Base-by-base conservation (phyloP, 2,329 filamentous ascomycete species). In the Juglanconis oblonga region DNA sequence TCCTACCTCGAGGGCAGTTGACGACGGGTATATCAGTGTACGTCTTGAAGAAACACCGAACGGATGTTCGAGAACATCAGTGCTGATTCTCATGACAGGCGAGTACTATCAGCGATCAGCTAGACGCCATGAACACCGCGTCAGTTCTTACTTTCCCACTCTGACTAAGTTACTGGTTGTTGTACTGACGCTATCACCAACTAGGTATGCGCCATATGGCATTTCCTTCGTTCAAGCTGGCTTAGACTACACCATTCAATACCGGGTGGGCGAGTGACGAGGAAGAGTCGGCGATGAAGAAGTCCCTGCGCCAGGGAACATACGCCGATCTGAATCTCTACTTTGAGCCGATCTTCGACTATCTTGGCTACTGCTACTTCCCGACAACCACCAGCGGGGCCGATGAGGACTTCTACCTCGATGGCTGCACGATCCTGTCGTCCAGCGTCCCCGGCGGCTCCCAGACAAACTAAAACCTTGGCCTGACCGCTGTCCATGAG, bases 301-400 rank as follows among this genome's bases (percentile, higher is more conserved):
- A 67, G 29, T 65, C 74, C 33, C 74, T 81, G 49, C 76, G 77
- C 67, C 73, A 77, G 69, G 75, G 76, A 59, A 70, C 65, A 51
- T 77, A 77, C 67, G 56, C 67, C 10, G 69, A 75, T 62, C 74
- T 81, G 56, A 81, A 81, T 72, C 47, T 81, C 48, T 81, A 81
- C 74, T 78, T 79, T 70, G 69, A 76, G 55, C 67, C 67, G 24
- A 62, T 67, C 50, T 68, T 79, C 49, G 71, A 68, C 54, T 68
- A 74, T 51, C 71, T 80, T 8, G 77, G 79, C 11, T 78, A 79
- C 71, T 79, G 76, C 72, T 79, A 78, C 71, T 79, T 78, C 72
- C 79, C 78, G 29, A 71, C 71, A 36, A 73, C 69, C 51, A 63
- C 67, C 14, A 36, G 65, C 13, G 72, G 73, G 47, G 72, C 73